Conservation (phyloP, 495 filamentous ascomycete genomes). For the Letharia lupina region DNA sequence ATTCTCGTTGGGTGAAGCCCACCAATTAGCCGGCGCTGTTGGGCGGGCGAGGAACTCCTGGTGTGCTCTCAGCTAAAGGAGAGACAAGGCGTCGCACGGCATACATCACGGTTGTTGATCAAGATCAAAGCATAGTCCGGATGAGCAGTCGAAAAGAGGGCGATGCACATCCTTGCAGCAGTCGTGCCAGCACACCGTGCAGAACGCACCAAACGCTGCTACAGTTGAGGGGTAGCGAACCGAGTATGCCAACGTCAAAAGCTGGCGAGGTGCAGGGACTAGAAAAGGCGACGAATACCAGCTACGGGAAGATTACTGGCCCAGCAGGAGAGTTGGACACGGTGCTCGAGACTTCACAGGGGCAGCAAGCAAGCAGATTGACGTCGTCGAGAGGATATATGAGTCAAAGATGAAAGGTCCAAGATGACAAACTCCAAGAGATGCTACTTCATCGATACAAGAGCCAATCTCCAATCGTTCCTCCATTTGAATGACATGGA, state of each 20-base stretch:
- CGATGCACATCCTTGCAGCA: slow-evolving; percentile 72
- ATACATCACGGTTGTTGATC: slow-evolving; percentile 86
- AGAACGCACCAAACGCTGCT: neutral
- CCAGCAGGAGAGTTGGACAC: neutral
- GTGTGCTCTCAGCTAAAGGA: slow-evolving; percentile 13
- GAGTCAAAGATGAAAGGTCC: neutral
- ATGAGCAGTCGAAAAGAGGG: slow-evolving; percentile 79
- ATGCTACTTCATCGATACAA: neutral
- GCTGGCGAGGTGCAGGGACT: neutral
- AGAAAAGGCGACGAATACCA: neutral
- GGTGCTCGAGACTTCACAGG: neutral
- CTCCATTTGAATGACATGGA: neutral
- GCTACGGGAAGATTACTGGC: neutral
- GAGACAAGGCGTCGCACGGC: slow-evolving; percentile 13
- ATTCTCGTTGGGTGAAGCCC: slow-evolving; percentile 53
- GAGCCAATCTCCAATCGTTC: neutral
- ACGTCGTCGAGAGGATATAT: neutral
- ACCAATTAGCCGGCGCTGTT: slow-evolving; percentile 76
- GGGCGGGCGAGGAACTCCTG: slow-evolving; percentile 85
- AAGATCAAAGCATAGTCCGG: slow-evolving; percentile 84
- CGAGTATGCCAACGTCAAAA: neutral
- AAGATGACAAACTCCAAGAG: neutral
- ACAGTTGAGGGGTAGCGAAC: neutral
- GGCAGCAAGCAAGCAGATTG: neutral
- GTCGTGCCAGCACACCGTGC: neutral